These are phyloP conservation scores for Pascua guehoae DNA, from an alignment of 1,284 basidiomycete species.

Conservation along the genomic window DNA sequence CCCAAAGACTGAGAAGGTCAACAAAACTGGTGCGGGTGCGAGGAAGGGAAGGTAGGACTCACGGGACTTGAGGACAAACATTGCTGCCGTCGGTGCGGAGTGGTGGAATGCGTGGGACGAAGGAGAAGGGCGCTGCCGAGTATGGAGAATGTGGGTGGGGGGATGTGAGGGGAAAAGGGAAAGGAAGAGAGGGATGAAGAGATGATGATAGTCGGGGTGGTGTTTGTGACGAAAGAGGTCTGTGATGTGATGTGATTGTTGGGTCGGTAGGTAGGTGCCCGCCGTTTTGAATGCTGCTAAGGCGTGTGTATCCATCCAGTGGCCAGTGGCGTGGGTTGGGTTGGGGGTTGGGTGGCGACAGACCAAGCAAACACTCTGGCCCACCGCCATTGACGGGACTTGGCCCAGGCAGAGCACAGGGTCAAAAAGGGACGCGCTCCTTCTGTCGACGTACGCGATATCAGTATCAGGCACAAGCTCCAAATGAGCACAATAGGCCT, in stretches of 20 bases:
- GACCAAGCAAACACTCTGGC: no score
- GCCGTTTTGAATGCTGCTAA: no score
- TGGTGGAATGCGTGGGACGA: constrained; percentile 3
- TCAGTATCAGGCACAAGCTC: no score
- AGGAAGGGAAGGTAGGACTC: constrained; percentile 48
- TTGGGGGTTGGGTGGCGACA: no score
- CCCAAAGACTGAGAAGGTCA: constrained; percentile 64
- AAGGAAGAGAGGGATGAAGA: not conserved
- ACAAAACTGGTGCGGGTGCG: constrained; percentile 2
- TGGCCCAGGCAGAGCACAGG: no score
- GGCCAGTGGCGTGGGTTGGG: no score
- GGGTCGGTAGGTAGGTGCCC: no score
- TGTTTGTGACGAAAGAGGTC: not conserved
- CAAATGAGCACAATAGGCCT: no score
- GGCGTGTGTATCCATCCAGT: no score
- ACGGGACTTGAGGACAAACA: constrained; percentile 81
- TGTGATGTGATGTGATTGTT: not conserved
- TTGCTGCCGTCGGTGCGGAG: constrained; percentile 31
- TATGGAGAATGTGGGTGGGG: not conserved
- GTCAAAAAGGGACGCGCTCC: no score
- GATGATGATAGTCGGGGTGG: not conserved
- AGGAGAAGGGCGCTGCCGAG: not conserved
- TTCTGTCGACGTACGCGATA: no score
- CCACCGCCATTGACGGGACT: no score
- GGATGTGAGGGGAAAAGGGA: not conserved